These are phyloP conservation scores for Cladobotryum protrusum DNA, from an alignment of 2,329 filamentous ascomycete genomes.

Conservation along the genomic window DNA sequence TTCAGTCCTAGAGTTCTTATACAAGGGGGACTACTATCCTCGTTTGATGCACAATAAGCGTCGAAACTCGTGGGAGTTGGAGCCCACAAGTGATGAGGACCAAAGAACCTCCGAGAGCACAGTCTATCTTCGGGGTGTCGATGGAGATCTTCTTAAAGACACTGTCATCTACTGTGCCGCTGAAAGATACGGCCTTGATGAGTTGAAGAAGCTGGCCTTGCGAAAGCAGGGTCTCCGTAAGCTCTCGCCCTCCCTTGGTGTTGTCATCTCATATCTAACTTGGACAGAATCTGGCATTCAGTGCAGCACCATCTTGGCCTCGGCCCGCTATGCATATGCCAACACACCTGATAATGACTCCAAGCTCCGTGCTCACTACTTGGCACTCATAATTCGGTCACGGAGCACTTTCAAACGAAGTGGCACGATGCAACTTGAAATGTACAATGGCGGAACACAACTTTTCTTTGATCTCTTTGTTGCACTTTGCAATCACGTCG, in stretches of 20 bases:
- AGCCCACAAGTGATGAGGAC: conserved; percentile 47
- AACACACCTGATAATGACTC: conserved; percentile 86
- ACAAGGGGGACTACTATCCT: conserved; percentile 91
- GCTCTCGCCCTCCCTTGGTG: conserved; percentile 21
- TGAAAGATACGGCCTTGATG: conserved; percentile 74
- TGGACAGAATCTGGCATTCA: conserved; percentile 65
- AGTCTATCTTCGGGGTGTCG: conserved; percentile 59
- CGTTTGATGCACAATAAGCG: conserved; percentile 77
- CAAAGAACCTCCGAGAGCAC: conserved; percentile 52
- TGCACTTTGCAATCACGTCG: conserved; percentile 85
- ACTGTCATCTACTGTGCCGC: conserved; percentile 89
- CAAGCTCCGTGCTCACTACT: conserved; percentile 84
- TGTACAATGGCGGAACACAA: conserved; percentile 75
- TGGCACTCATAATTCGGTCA: conserved; percentile 85
- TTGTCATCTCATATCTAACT: conserved; percentile 8
- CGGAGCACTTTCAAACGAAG: conserved; percentile 86
- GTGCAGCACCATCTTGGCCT: conserved; percentile 76
- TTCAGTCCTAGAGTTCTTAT: conserved; percentile 82
- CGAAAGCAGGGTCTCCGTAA: conserved; percentile 81
- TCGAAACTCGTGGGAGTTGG: conserved; percentile 74
- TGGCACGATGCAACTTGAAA: conserved; percentile 92
- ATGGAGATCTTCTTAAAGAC: conserved; percentile 72
- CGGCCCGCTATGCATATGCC: conserved; percentile 82
- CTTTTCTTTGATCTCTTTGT: conserved; percentile 94
- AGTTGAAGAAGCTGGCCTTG: conserved; percentile 77